A percentile compares a stretch with the other conserved stretches of the same genome.
These are phyloP conservation scores for Ophiostoma pallidulum DNA, from an alignment of 2,329 filamentous ascomycete species.

Conservation along the genomic window DNA sequence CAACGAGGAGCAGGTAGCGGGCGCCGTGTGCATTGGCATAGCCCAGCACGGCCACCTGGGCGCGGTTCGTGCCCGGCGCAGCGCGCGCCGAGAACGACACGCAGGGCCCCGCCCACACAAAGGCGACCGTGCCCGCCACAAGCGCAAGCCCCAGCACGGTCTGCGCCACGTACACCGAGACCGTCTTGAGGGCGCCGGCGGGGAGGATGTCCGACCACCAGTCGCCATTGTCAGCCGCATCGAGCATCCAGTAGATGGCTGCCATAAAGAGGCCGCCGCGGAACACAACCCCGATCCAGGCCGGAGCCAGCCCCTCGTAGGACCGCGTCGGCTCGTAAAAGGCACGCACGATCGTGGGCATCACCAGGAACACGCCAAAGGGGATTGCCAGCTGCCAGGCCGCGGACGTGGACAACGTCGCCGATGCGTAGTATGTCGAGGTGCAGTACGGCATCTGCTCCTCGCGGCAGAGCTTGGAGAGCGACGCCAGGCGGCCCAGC, in stretches of 20 bases:
- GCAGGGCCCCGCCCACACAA: slow-evolving; percentile 76
- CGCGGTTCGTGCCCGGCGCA: slow-evolving; percentile 29
- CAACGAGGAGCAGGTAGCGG: slow-evolving; percentile 74
- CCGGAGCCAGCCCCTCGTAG: slow-evolving; percentile 74
- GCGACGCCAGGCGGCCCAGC: slow-evolving; percentile 69
- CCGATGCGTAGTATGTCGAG: slow-evolving; percentile 91
- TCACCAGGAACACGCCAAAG: slow-evolving; percentile 57
- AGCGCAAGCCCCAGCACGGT: slow-evolving; percentile 69
- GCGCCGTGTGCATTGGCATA: slow-evolving; percentile 91
- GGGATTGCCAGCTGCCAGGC: slow-evolving; percentile 81
- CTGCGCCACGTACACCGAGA: slow-evolving; percentile 71
- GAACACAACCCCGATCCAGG: slow-evolving; percentile 77
- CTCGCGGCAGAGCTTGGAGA: slow-evolving; percentile 88
- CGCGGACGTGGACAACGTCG: slow-evolving; percentile 84
- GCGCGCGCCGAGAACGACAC: slow-evolving; percentile 57
- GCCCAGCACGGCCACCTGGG: slow-evolving; percentile 69
- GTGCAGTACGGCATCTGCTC: slow-evolving; percentile 97
- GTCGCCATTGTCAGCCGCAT: slow-evolving; percentile 76
- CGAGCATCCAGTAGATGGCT: slow-evolving; percentile 78
- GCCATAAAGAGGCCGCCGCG: slow-evolving; percentile 65
- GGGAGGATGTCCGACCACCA: slow-evolving; percentile 56
- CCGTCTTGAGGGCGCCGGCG: slow-evolving; percentile 57
- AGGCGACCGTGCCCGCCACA: slow-evolving; percentile 75
- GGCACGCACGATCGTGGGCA: slow-evolving; percentile 67
- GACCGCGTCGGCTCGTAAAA: slow-evolving; percentile 77